Conservation (phyloP, 768 basidiomycete genomes). For the Mycena sanguinolenta region DNA sequence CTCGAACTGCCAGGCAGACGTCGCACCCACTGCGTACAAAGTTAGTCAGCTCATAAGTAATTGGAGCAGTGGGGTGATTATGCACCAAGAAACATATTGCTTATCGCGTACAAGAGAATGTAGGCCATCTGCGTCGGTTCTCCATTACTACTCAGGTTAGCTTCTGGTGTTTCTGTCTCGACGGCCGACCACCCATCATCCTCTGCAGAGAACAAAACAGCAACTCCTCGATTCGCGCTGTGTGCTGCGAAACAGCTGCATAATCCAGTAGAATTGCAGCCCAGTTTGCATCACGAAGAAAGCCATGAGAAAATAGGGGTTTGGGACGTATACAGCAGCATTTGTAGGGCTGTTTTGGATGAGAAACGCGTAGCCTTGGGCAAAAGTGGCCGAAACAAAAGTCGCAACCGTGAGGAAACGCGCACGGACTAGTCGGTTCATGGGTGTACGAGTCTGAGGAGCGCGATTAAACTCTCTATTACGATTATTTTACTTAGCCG, state of each 20-base stretch:
- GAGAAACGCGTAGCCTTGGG: slow-evolving; percentile 1
- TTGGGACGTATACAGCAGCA: slow-evolving; percentile 19
- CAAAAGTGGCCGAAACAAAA: slow-evolving; percentile 3
- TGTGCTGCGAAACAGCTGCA: slow-evolving; percentile 10
- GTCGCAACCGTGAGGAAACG: slow-evolving; percentile 7
- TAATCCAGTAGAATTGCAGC: slow-evolving; percentile 28
- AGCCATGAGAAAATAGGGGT: slow-evolving; percentile 23
- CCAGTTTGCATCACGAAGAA: slow-evolving; percentile 25
- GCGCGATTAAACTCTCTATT: neutral
- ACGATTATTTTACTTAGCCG: neutral
- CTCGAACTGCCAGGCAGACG: slow-evolving; percentile 46
- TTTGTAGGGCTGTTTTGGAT: neutral
- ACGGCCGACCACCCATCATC: neutral
- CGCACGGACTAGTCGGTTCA: slow-evolving; percentile 22
- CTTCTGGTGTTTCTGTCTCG: neutral
- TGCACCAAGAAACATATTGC: slow-evolving; percentile 50
- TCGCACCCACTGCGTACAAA: slow-evolving; percentile 44
- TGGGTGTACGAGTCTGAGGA: slow-evolving; percentile 1
- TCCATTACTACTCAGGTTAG: neutral
- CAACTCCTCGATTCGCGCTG: slow-evolving; percentile 1
- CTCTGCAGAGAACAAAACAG: neutral
- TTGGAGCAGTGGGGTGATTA: neutral
- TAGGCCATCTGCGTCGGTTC: slow-evolving; percentile 46
- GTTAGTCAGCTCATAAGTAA: neutral
- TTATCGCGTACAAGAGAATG: slow-evolving; percentile 46